A percentile compares a stretch with the other conserved stretches of the same genome.
These are phyloP conservation scores for Fistulina hepatica DNA, from an alignment of 1,284 basidiomycete species.

Conservation along the genomic window DNA sequence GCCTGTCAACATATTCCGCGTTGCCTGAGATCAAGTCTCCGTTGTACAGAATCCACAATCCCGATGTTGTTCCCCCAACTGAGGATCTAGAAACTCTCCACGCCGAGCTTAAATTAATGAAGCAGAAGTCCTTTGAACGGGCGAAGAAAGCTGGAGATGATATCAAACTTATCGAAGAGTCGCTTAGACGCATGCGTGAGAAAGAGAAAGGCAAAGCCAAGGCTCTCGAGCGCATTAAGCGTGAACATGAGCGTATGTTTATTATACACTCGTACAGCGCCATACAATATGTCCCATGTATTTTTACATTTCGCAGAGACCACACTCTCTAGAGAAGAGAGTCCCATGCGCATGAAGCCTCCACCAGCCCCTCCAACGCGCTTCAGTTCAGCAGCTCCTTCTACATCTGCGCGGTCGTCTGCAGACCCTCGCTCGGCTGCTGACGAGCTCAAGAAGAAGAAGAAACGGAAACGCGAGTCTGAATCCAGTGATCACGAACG, in stretches of 20 bases:
- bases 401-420: constrained; percentile 29
- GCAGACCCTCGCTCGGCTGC: constrained; percentile 34
- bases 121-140: constrained; percentile 43
- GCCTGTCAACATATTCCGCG: constrained; percentile 34
- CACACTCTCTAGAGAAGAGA: constrained; percentile 17
- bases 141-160: constrained; percentile 61
- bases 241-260: constrained; percentile 61
- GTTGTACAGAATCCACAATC: constrained; percentile 42
- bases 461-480: constrained; percentile 70
- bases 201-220: constrained; percentile 67
- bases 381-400: constrained; percentile 31
- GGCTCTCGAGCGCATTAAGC: constrained; percentile 54
- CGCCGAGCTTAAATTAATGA: constrained; percentile 44
- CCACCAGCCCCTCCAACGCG: constrained; percentile 30
- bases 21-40: constrained; percentile 39
- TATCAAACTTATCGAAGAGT: constrained; percentile 55
- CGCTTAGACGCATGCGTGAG: constrained; percentile 60
- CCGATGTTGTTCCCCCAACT: constrained; percentile 55
- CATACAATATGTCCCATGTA: constrained; percentile 14
- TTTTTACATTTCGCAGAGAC: constrained; percentile 15
- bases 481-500: constrained; percentile 65
- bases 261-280: constrained; percentile 8
- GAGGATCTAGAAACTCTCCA: constrained; percentile 63
- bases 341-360: constrained; percentile 22
- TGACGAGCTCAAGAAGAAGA: constrained; percentile 67